These are phyloP conservation scores for Calocybe cyanea DNA, from an alignment of 768 basidiomycete species.

Conservation along the genomic window DNA sequence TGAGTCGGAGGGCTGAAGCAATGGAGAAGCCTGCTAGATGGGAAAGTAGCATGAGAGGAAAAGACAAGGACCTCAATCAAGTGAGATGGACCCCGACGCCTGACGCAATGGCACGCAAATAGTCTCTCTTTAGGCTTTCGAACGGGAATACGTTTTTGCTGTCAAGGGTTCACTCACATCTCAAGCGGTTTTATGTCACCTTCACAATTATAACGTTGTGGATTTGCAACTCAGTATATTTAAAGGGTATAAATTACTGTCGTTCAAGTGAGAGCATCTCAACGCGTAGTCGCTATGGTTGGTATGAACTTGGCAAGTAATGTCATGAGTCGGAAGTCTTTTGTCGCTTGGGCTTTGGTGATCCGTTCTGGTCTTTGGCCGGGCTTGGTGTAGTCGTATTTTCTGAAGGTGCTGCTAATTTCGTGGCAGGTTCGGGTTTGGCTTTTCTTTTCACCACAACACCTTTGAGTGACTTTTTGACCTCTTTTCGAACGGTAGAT, in stretches of 20 bases:
- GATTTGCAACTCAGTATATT: too few relatives aligned
- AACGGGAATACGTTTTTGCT: too few relatives aligned
- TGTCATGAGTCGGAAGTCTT: slow-evolving; percentile 37
- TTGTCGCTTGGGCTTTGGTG: slow-evolving; percentile 55
- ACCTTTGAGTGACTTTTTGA: slow-evolving; percentile 69
- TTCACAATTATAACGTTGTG: too few relatives aligned
- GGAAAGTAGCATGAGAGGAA: slow-evolving; percentile 40
- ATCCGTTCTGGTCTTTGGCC: slow-evolving; percentile 9
- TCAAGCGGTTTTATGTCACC: too few relatives aligned
- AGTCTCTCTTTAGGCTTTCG: neutral
- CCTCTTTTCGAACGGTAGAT: slow-evolving; percentile 60
- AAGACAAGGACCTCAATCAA: slow-evolving; percentile 59
- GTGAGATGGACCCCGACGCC: slow-evolving; percentile 83
- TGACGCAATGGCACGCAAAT: slow-evolving; percentile 20
- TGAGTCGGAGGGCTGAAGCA: slow-evolving; percentile 60
- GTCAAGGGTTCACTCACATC: too few relatives aligned
- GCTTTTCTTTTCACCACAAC: slow-evolving; percentile 76
- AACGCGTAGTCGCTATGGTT: too few relatives aligned
- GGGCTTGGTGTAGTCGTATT: slow-evolving; percentile 10
- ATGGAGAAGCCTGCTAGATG: slow-evolving; percentile 59
- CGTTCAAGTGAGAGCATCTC: too few relatives aligned
- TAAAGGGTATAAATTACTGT: too few relatives aligned
- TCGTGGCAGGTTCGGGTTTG: slow-evolving; percentile 32
- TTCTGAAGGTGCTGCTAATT: slow-evolving; percentile 10
- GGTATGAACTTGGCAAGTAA: slow-evolving; percentile 4